Percentiles rank a stretch among this genome's conserved stretches.
phyloP scores from a whole-genome alignment of 139 green algal genomes.

The Micromonas commoda region DNA sequence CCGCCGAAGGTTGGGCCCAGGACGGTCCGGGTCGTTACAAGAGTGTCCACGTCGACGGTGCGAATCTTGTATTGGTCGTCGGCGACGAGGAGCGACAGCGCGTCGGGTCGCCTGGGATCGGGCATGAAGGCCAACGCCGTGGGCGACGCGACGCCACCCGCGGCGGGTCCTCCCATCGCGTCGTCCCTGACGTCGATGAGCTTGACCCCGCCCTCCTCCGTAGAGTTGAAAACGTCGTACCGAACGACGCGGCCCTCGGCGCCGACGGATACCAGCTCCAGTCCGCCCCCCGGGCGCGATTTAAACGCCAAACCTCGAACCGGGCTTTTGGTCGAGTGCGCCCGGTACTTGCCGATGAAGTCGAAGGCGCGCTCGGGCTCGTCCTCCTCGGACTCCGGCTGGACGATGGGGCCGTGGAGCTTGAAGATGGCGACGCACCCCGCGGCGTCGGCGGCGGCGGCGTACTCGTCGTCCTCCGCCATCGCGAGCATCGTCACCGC shows the following conservation, averaged over 20 bases:
- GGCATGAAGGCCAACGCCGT: neutral
- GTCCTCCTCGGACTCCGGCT: neutral
- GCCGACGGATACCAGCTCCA: slow-evolving; percentile 59
- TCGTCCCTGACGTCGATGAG: neutral
- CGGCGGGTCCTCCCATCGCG: neutral
- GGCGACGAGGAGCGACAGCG: slow-evolving; percentile 20
- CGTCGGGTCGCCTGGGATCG: neutral
- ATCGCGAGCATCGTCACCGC: slow-evolving; percentile 35
- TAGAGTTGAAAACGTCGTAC: slow-evolving; percentile 50
- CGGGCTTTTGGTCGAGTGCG: slow-evolving; percentile 44
- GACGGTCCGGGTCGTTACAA: slow-evolving; percentile 38
- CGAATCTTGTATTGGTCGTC: slow-evolving; percentile 60
- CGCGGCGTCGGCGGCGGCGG: slow-evolving; percentile 43
- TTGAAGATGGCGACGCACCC: slow-evolving; percentile 43
- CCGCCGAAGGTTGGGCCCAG: slow-evolving; percentile 58
- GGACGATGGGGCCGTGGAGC: neutral
- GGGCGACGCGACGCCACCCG: neutral
- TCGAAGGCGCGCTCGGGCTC: slow-evolving; percentile 41
- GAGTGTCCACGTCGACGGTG: slow-evolving; percentile 42
- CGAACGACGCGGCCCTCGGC: slow-evolving; percentile 52
- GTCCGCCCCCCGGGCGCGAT: slow-evolving; percentile 44
- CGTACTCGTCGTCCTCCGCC: slow-evolving; percentile 31
- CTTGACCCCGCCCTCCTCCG: slow-evolving; percentile 39
- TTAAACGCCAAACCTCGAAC: neutral
- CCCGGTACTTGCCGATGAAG: slow-evolving; percentile 50